Evolutionary conservation across 345 rosid genomes (phyloP).

Genomic region (Eucalyptus sp.): DNA sequence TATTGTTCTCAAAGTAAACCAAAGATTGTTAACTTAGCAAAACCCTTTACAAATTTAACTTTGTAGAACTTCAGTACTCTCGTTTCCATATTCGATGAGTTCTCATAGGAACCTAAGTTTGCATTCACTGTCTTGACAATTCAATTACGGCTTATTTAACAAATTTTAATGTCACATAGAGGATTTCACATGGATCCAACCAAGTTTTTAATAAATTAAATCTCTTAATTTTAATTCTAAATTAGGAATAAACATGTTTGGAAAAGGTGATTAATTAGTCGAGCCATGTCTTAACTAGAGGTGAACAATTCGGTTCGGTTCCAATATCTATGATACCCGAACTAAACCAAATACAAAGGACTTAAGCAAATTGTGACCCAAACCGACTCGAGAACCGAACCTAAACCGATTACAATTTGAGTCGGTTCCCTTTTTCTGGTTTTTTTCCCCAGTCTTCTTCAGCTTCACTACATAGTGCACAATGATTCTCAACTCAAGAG

Average conservation of each 20-base stretch:
- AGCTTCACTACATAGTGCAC: too few relatives aligned
- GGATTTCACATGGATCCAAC: background rate
- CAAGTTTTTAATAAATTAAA: background rate
- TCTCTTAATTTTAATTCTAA: background rate
- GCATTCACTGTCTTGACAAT: fast-evolving
- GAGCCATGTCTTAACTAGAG: background rate
- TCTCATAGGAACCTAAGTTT: background rate
- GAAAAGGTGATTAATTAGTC: background rate
- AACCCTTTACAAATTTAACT: too few relatives aligned
- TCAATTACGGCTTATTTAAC: background rate
- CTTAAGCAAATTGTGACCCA: background rate
- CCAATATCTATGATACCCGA: fast-evolving
- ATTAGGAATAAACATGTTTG: too few relatives aligned
- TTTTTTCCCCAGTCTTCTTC: background rate
- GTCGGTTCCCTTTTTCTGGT: fast-evolving
- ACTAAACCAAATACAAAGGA: background rate
- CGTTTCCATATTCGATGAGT: background rate
- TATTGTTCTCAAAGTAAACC: too few relatives aligned
- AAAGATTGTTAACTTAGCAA: too few relatives aligned
- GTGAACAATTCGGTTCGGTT: fast-evolving
- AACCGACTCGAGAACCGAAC: fast-evolving
- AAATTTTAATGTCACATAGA: background rate
- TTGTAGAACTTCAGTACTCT: too few relatives aligned
- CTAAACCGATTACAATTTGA: too few relatives aligned
- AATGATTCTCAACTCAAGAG: too few relatives aligned